These are phyloP conservation scores for Diaporthe destruens DNA, from an alignment of 2,329 filamentous ascomycete species.

Conservation along the genomic window DNA sequence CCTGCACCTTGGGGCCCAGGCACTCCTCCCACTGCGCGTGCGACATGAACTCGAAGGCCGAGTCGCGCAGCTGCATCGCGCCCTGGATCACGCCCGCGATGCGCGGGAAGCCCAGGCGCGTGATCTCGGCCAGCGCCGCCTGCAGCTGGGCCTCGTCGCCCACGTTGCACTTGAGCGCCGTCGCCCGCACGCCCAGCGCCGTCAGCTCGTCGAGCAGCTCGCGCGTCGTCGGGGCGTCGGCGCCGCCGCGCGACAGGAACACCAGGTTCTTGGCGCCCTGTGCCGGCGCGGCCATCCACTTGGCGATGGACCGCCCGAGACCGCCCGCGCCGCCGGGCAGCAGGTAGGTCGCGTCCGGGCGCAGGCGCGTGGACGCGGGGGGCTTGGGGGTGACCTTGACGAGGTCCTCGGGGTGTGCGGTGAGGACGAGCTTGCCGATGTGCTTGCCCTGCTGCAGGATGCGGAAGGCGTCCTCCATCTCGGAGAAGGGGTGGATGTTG, in stretches of 20 bases:
- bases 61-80: slow-evolving; percentile 39
- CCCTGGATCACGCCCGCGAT: slow-evolving; percentile 56
- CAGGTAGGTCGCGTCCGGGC: slow-evolving; percentile 49
- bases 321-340: slow-evolving; percentile 52
- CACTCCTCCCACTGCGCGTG: slow-evolving; percentile 31
- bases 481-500: slow-evolving; percentile 32
- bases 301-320: slow-evolving; percentile 49
- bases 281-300: slow-evolving; percentile 47
- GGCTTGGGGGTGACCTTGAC: slow-evolving; percentile 44
- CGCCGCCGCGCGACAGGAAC: slow-evolving; percentile 49
- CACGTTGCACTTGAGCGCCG: slow-evolving; percentile 48
- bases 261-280: slow-evolving; percentile 50
- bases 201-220: slow-evolving; percentile 45
- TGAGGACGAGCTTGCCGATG: slow-evolving; percentile 54
- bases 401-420: slow-evolving; percentile 42
- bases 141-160: slow-evolving; percentile 48
- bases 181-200: slow-evolving; percentile 45
- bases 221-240: slow-evolving; percentile 38
- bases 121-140: slow-evolving; percentile 44
- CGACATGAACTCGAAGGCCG: slow-evolving; percentile 38
- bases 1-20: slow-evolving; percentile 35
- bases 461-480: slow-evolving; percentile 54
- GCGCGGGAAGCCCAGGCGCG: slow-evolving; percentile 45
- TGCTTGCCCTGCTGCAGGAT: slow-evolving; percentile 48
- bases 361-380: slow-evolving; percentile 38